A percentile compares a stretch with the other conserved stretches of the same genome.
These are phyloP conservation scores for Tetrapisispora namnaoensis DNA, from an alignment of 805 yeast species.

Conservation along the genomic window DNA sequence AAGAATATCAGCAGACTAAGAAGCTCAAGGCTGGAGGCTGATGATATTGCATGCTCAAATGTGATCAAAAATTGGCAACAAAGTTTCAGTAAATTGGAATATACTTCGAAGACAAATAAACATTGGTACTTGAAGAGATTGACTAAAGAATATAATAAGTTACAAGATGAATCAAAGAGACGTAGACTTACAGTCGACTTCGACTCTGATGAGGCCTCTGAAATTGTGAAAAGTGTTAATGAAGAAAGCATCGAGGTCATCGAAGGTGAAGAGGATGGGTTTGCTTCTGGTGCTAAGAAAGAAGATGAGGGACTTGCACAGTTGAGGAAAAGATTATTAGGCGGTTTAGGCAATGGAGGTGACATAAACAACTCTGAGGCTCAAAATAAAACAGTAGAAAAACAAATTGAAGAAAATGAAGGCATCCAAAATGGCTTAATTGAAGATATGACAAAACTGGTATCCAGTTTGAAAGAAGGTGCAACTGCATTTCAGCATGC, in stretches of 20 bases:
- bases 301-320: constrained; percentile 27
- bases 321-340: constrained; percentile 27
- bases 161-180: constrained; percentile 11
- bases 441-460: constrained; percentile 32
- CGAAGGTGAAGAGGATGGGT: not conserved
- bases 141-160: constrained; percentile 10
- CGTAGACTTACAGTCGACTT: constrained; percentile 26
- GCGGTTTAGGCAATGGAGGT: constrained; percentile 6
- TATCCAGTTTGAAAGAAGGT: constrained; percentile 31
- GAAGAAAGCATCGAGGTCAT: not conserved
- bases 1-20: constrained; percentile 14
- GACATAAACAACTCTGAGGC: constrained; percentile 1
- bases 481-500: constrained; percentile 34
- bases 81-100: constrained; percentile 7
- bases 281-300: not conserved
- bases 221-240: not conserved
- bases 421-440: constrained; percentile 30
- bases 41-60: not conserved
- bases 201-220: constrained; percentile 11
- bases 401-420: constrained; percentile 31
- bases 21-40: not conserved
- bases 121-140: constrained; percentile 4
- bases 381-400: constrained; percentile 21
- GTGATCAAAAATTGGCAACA: constrained; percentile 6
- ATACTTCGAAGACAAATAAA: constrained; percentile 7